Conservation (phyloP, 495 filamentous ascomycete species). For the Penicillium psychrofluorescens region DNA sequence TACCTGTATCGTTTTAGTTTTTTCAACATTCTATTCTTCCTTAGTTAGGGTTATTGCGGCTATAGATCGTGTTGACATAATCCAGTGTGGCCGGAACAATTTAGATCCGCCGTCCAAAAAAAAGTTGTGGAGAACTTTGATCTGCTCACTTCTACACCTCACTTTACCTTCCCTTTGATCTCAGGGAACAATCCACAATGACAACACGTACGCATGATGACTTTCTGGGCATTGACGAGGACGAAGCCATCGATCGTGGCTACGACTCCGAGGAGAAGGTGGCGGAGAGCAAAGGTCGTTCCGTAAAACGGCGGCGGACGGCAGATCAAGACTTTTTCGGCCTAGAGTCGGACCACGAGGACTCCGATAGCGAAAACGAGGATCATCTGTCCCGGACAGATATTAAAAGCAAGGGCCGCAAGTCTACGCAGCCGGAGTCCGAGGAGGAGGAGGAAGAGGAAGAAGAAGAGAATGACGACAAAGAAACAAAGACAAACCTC, state of each 20-base stretch:
- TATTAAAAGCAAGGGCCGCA: slow-evolving; percentile 2
- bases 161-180: too few relatives aligned
- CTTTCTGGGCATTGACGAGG: slow-evolving; percentile 66
- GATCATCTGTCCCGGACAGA: slow-evolving; percentile 2
- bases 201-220: slow-evolving; percentile 63
- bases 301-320: slow-evolving; percentile 55
- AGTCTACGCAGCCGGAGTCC: background rate
- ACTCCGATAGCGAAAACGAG: slow-evolving; percentile 18
- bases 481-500: slow-evolving; percentile 7
- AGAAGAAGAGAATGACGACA: slow-evolving; percentile 9
- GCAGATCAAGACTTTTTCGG: slow-evolving; percentile 37
- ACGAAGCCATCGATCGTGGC: slow-evolving; percentile 49
- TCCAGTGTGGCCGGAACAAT: too few relatives aligned
- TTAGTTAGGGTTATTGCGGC: too few relatives aligned
- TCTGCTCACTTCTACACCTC: too few relatives aligned
- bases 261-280: slow-evolving; percentile 65
- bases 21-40: too few relatives aligned
- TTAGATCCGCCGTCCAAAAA: too few relatives aligned
- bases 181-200: slow-evolving; percentile 35
- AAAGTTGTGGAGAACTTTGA: too few relatives aligned
- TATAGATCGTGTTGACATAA: too few relatives aligned
- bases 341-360: slow-evolving; percentile 38
- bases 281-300: slow-evolving; percentile 54
- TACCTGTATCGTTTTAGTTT: too few relatives aligned
- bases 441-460: slow-evolving; percentile 9